phyloP scores from a whole-genome alignment of 768 basidiomycete genomes.

The Amyloporia xantha region DNA sequence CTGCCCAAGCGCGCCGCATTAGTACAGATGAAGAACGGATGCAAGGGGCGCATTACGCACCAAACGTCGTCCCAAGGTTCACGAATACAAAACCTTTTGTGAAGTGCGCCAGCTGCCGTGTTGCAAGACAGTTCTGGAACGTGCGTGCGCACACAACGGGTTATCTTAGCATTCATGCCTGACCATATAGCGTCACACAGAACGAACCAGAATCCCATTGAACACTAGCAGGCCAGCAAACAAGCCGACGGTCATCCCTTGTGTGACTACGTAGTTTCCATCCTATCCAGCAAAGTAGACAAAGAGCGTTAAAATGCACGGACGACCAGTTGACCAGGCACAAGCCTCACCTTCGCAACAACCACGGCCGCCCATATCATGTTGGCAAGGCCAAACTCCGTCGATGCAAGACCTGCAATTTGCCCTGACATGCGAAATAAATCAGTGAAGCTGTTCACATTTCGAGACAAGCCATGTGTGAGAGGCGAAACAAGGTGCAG shows the following conservation, averaged over 20 bases:
- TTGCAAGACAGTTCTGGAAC: slow-evolving; percentile 60
- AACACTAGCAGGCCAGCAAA: slow-evolving; percentile 71
- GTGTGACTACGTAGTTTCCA: slow-evolving; percentile 53
- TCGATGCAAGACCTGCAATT: slow-evolving; percentile 80
- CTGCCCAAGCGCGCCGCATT: slow-evolving; percentile 25
- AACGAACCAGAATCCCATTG: slow-evolving; percentile 61
- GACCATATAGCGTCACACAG: not conserved
- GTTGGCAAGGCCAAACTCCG: slow-evolving; percentile 73
- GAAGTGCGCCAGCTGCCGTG: slow-evolving; percentile 64
- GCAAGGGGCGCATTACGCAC: slow-evolving; percentile 29
- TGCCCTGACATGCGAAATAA: slow-evolving; percentile 58
- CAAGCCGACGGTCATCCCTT: slow-evolving; percentile 71
- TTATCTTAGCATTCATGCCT: too few species aligned
- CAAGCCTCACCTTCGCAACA: slow-evolving; percentile 38
- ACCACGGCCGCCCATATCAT: slow-evolving; percentile 79
- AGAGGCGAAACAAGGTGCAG: too few species aligned
- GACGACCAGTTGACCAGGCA: too few species aligned
- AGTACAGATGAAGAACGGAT: not conserved
- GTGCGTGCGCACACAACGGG: not conserved
- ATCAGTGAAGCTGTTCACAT: too few species aligned
- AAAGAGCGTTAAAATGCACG: slow-evolving; percentile 3
- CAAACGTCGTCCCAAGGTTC: slow-evolving; percentile 73
- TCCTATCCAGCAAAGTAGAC: slow-evolving; percentile 28
- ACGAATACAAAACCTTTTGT: slow-evolving; percentile 81
- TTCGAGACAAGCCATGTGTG: too few species aligned